Evolutionary conservation across 139 green algal species (phyloP).

Genomic region (Coccomyxa sp.): DNA sequence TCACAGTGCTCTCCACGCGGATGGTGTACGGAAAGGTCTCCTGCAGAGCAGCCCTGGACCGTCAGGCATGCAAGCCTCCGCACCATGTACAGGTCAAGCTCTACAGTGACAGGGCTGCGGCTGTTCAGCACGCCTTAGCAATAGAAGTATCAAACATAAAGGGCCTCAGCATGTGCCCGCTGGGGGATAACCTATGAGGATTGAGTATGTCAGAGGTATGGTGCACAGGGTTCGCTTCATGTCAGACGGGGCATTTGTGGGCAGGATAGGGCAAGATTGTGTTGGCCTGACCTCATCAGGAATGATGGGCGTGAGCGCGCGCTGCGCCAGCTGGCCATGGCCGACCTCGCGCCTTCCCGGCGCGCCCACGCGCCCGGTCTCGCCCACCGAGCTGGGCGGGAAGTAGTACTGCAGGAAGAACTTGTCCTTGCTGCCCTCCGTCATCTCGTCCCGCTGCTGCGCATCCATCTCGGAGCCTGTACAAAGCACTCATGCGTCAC

Average conservation of each 20-base stretch:
- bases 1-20: constrained; percentile 93
- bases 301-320: constrained; percentile 74
- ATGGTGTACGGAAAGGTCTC: constrained; percentile 84
- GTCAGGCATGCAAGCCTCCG: not conserved
- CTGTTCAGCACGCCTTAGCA: too few relatives aligned
- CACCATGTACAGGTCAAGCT: not conserved
- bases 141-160: too few relatives aligned
- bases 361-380: constrained; percentile 70
- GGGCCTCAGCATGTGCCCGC: too few relatives aligned
- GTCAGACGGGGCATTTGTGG: too few relatives aligned
- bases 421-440: constrained; percentile 36
- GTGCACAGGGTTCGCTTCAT: too few relatives aligned
- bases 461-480: constrained; percentile 29
- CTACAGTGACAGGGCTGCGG: too few relatives aligned
- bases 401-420: constrained; percentile 99
- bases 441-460: constrained; percentile 62
- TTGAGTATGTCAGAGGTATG: too few relatives aligned
- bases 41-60: not conserved
- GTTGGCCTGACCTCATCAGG: constrained; percentile 32
- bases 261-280: too few relatives aligned
- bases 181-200: too few relatives aligned
- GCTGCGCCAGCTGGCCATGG: constrained; percentile 86
- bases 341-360: constrained; percentile 80
- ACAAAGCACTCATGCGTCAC: too few relatives aligned
- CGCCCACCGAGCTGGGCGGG: constrained; percentile 89